Percentiles rank a stretch among this genome's conserved stretches.
phyloP scores from a whole-genome alignment of 2,329 filamentous ascomycete genomes.

The Microdochium paspali region DNA sequence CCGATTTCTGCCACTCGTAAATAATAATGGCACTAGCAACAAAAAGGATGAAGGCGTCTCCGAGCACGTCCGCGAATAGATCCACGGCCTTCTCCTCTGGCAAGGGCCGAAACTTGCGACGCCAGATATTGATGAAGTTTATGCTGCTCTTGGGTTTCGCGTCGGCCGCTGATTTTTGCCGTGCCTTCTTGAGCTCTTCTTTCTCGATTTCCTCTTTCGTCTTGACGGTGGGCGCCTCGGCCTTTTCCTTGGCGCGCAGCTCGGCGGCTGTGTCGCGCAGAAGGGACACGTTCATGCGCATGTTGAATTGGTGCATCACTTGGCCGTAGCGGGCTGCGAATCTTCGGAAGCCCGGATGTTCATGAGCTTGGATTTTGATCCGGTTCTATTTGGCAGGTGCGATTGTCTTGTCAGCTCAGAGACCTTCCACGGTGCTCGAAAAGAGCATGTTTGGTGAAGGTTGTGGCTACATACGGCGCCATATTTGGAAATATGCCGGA shows the following conservation, averaged over 20 bases:
- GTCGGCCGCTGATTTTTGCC: slow-evolving; percentile 26
- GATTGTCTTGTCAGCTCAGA: too few species aligned
- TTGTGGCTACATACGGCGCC: slow-evolving; percentile 44
- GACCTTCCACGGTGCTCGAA: too few species aligned
- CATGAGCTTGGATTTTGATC: slow-evolving; percentile 57
- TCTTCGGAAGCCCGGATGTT: slow-evolving; percentile 49
- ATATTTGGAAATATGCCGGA: slow-evolving; percentile 60
- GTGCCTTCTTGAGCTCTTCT: slow-evolving; percentile 34
- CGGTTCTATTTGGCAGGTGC: too few species aligned
- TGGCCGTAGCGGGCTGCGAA: slow-evolving; percentile 56
- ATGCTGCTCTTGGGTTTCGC: slow-evolving; percentile 12
- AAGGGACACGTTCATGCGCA: slow-evolving; percentile 51
- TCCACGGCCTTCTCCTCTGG: slow-evolving; percentile 58
- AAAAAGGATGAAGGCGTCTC: slow-evolving; percentile 52
- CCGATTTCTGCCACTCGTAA: slow-evolving; percentile 51
- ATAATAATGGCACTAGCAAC: slow-evolving; percentile 48
- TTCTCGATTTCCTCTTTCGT: slow-evolving; percentile 50
- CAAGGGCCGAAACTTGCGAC: slow-evolving; percentile 51
- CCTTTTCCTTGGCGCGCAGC: slow-evolving; percentile 49
- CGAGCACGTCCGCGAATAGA: slow-evolving; percentile 56
- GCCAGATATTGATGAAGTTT: slow-evolving; percentile 46
- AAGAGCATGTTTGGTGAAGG: too few species aligned
- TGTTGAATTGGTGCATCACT: slow-evolving; percentile 56
- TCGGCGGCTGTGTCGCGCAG: slow-evolving; percentile 49
- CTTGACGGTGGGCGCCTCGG: slow-evolving; percentile 55